These are phyloP conservation scores for Chenopodium quinoa DNA, from an alignment of 148 eudicot genomes.

Conservation along the genomic window DNA sequence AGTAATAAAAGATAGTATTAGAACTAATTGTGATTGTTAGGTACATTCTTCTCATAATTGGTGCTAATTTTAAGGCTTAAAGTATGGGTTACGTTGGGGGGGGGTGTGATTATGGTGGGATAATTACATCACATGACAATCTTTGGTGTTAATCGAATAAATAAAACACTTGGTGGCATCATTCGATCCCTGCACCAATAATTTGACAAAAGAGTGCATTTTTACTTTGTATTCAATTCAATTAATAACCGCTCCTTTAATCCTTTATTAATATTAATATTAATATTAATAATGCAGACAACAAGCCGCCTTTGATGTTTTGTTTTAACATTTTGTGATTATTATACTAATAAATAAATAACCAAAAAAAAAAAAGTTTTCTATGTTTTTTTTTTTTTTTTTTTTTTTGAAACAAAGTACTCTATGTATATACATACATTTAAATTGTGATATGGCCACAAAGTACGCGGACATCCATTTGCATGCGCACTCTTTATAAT, in stretches of 20 bases:
- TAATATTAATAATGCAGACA: background rate
- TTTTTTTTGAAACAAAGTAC: no score
- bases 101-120: constrained; percentile 3
- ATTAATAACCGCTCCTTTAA: background rate
- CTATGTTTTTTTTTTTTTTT: no score
- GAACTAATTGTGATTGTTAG: no score
- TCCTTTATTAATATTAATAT: background rate
- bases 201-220: constrained; percentile 13
- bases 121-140: constrained; percentile 5
- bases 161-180: constrained; percentile 19
- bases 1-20: no score
- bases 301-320: constrained; percentile 8
- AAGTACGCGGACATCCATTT: constrained; percentile 11
- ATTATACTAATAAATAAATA: background rate
- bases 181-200: constrained; percentile 32
- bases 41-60: background rate
- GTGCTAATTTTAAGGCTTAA: background rate
- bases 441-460: background rate
- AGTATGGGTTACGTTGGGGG: background rate
- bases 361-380: no score
- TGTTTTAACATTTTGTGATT: background rate
- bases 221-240: background rate
- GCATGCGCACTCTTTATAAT: background rate
- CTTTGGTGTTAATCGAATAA: background rate
- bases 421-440: background rate